These are phyloP conservation scores for Funneliformis geosporum DNA, from an alignment of 192 early-diverging fungal genomes.

Conservation along the genomic window DNA sequence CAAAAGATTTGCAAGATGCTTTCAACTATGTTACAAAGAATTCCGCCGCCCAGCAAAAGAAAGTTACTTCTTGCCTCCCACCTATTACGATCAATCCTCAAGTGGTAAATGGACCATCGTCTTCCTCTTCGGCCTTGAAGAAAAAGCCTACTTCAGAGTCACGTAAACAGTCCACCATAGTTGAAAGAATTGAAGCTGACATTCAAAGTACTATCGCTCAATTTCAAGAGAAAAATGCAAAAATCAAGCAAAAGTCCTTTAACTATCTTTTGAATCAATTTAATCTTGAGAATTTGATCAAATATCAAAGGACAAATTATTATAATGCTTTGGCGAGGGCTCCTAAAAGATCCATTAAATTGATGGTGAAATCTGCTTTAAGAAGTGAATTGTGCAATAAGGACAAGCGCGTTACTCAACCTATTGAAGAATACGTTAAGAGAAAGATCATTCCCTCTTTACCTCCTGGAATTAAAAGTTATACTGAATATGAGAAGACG, in stretches of 20 bases:
- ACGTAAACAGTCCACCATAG: background rate
- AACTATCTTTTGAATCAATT: background rate
- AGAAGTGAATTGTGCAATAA: background rate
- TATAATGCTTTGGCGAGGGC: background rate
- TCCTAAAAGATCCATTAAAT: background rate
- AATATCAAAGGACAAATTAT: background rate
- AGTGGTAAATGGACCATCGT: background rate
- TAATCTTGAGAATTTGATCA: background rate
- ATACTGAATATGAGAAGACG: background rate
- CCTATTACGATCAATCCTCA: background rate
- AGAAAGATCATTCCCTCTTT: background rate
- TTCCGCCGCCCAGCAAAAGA: background rate
- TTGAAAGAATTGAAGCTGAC: background rate
- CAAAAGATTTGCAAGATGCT: background rate
- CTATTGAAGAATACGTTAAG: background rate
- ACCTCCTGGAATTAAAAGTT: background rate
- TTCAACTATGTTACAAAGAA: background rate
- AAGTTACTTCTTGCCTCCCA: background rate
- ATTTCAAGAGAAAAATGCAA: background rate
- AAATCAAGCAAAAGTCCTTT: background rate
- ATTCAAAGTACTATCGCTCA: background rate
- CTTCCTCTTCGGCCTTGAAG: background rate
- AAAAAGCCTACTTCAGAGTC: background rate
- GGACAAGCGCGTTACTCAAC: background rate
- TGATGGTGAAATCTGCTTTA: background rate